A percentile compares a stretch with the other conserved stretches of the same genome.
Conservation (phyloP, 805 yeast species). For the Candida hungchunana region DNA sequence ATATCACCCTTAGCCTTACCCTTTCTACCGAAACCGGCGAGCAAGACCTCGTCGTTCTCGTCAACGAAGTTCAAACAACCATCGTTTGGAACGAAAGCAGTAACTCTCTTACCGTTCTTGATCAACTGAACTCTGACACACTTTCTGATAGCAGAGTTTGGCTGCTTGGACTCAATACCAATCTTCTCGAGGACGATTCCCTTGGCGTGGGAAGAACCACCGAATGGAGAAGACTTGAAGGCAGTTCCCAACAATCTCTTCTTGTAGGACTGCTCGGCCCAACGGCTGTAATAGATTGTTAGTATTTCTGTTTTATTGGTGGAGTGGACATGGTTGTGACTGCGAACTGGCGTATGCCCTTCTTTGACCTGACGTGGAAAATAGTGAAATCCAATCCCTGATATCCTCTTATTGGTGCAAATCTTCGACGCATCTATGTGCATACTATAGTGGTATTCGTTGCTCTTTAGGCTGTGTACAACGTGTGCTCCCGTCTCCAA, state of each 20-base stretch:
- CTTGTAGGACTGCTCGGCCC: conserved; percentile 99
- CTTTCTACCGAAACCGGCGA: conserved; percentile 99
- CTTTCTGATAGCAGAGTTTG: conserved; percentile 99
- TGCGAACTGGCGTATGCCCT: too few relatives aligned
- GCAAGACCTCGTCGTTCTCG: conserved; percentile 98
- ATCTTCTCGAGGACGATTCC: conserved; percentile 99
- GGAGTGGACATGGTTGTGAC: too few relatives aligned
- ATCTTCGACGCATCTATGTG: too few relatives aligned
- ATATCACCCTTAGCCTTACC: conserved; percentile 99
- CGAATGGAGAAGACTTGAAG: conserved; percentile 99
- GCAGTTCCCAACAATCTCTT: conserved; percentile 99
- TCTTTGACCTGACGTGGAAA: too few relatives aligned
- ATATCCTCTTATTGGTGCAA: too few relatives aligned
- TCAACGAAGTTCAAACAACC: conserved; percentile 99
- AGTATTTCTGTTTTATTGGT: too few relatives aligned
- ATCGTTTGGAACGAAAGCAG: conserved; percentile 99
- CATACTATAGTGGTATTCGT: too few relatives aligned
- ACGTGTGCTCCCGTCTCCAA: too few relatives aligned
- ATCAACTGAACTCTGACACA: conserved; percentile 99
- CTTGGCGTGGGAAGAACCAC: conserved; percentile 99
- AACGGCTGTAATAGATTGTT: conserved; percentile 57
- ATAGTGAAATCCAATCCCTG: too few relatives aligned
- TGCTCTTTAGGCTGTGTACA: too few relatives aligned
- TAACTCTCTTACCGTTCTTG: conserved; percentile 99
- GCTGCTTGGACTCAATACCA: conserved; percentile 99